A percentile compares a stretch with the other conserved stretches of the same genome.
Evolutionary conservation across 352 stramenopile genomes (phyloP).

Genomic region (Pythium dissotocum): DNA sequence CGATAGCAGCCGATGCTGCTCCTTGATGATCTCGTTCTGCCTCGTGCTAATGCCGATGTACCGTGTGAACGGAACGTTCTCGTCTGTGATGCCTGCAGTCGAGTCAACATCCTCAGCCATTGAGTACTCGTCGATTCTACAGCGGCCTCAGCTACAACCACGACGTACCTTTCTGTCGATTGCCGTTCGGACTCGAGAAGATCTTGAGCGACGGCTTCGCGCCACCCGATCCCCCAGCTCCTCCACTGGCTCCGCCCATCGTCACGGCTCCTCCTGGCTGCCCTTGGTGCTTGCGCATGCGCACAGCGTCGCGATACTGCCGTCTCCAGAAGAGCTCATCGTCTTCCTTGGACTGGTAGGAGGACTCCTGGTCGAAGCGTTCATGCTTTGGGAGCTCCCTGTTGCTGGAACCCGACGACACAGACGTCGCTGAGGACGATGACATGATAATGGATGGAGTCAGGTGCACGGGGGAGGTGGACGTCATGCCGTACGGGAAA

Average conservation of each 20-base stretch:
- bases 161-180: slow-evolving; percentile 39
- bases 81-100: slow-evolving; percentile 44
- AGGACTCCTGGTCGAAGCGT: slow-evolving; percentile 33
- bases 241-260: neutral
- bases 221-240: neutral
- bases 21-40: slow-evolving; percentile 76
- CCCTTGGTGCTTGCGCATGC: slow-evolving; percentile 31
- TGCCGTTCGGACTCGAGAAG: slow-evolving; percentile 58
- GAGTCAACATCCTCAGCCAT: neutral
- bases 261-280: neutral
- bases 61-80: slow-evolving; percentile 60
- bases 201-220: slow-evolving; percentile 65
- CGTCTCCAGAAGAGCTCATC: slow-evolving; percentile 34
- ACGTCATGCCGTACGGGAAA: slow-evolving; percentile 29
- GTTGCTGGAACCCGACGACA: neutral
- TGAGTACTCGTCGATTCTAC: neutral
- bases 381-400: slow-evolving; percentile 29
- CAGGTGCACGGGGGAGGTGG: slow-evolving; percentile 21
- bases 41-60: slow-evolving; percentile 78
- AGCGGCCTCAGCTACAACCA: neutral
- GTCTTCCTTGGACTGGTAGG: slow-evolving; percentile 32
- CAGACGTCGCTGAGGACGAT: neutral
- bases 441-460: slow-evolving; percentile 5
- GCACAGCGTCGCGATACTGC: slow-evolving; percentile 35
- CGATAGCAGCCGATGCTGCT: slow-evolving; percentile 73